Percentiles rank a stretch among this genome's conserved stretches.
Evolutionary conservation across 1,139 yeast genomes (phyloP).

Genomic region (Lodderomyces beijingensis): DNA sequence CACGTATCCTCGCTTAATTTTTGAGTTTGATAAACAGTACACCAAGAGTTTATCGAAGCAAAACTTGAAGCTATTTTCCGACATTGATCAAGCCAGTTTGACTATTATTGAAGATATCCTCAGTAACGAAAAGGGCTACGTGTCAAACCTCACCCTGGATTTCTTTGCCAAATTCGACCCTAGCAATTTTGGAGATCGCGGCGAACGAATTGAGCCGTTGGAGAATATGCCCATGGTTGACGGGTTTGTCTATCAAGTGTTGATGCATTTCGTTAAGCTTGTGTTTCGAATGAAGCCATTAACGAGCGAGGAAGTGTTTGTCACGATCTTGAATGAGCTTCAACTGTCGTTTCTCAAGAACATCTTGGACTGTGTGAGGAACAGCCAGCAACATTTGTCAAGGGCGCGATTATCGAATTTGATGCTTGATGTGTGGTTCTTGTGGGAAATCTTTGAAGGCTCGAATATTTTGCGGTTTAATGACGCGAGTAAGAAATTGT

Average conservation of each 20-base stretch:
- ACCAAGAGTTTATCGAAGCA: conserved; percentile 36
- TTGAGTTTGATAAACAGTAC: conserved; percentile 32
- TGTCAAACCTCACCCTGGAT: neutral
- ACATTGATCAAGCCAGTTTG: conserved; percentile 40
- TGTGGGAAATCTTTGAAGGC: conserved; percentile 38
- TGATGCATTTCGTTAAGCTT: conserved; percentile 41
- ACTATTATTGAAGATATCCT: conserved; percentile 42
- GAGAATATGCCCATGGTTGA: conserved; percentile 23
- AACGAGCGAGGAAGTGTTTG: conserved; percentile 35
- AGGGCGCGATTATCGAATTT: conserved; percentile 20
- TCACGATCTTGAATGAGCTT: conserved; percentile 35
- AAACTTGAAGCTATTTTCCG: conserved; percentile 39
- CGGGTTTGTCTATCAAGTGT: conserved; percentile 37
- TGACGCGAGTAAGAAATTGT: conserved; percentile 33
- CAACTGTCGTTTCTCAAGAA: conserved; percentile 35
- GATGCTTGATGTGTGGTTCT: conserved; percentile 36
- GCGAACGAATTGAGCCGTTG: neutral
- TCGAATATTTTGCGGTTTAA: conserved; percentile 33
- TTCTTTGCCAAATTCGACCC: neutral
- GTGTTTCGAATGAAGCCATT: conserved; percentile 41
- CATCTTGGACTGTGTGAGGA: conserved; percentile 30
- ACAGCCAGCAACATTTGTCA: conserved; percentile 11
- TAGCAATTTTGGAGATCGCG: neutral
- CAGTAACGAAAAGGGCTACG: conserved; percentile 27
- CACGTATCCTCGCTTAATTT: conserved; percentile 32